Percentiles rank a stretch among this genome's conserved stretches.
phyloP scores from a whole-genome alignment of 164 flowering plant genomes.

The Amborella trichopoda region DNA sequence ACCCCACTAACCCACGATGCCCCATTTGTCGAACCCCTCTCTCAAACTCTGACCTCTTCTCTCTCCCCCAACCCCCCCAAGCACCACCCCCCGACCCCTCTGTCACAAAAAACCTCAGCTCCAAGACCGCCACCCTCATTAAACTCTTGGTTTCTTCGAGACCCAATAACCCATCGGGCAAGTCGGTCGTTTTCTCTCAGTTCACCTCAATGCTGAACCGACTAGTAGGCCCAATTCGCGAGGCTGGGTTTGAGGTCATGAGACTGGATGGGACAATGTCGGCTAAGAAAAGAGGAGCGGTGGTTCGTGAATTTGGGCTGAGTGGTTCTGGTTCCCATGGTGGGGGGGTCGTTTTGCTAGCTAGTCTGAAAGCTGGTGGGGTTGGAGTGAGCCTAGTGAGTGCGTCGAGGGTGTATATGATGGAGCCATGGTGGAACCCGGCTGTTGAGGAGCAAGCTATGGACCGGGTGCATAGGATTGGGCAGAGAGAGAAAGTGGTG shows the following conservation, averaged over 20 bases:
- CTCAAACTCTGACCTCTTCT: slow-evolving; percentile 56
- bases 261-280: slow-evolving; percentile 76
- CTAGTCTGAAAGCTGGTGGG: slow-evolving; percentile 72
- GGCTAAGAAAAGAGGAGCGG: slow-evolving; percentile 51
- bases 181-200: slow-evolving; percentile 83
- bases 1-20: slow-evolving; percentile 40
- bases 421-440: slow-evolving; percentile 99
- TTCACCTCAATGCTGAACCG: slow-evolving; percentile 69
- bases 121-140: slow-evolving; percentile 61
- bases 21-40: slow-evolving; percentile 75
- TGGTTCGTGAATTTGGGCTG: slow-evolving; percentile 45
- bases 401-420: slow-evolving; percentile 69
- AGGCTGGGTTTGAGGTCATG: slow-evolving; percentile 56
- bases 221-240: slow-evolving; percentile 62
- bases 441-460: slow-evolving; percentile 96
- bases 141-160: slow-evolving; percentile 39
- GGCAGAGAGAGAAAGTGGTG: slow-evolving; percentile 70
- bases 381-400: slow-evolving; percentile 78
- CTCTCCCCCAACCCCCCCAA: slow-evolving; percentile 41
- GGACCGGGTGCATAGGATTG: slow-evolving; percentile 88
- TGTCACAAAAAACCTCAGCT: slow-evolving; percentile 19
- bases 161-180: slow-evolving; percentile 29
- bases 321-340: slow-evolving; percentile 17
- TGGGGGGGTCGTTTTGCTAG: slow-evolving; percentile 67
- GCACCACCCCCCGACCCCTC: slow-evolving; percentile 5